Percentiles rank a stretch among this genome's conserved stretches.
phyloP scores from a whole-genome alignment of 2,329 filamentous ascomycete genomes.

The Aureobasidium melanogenum region DNA sequence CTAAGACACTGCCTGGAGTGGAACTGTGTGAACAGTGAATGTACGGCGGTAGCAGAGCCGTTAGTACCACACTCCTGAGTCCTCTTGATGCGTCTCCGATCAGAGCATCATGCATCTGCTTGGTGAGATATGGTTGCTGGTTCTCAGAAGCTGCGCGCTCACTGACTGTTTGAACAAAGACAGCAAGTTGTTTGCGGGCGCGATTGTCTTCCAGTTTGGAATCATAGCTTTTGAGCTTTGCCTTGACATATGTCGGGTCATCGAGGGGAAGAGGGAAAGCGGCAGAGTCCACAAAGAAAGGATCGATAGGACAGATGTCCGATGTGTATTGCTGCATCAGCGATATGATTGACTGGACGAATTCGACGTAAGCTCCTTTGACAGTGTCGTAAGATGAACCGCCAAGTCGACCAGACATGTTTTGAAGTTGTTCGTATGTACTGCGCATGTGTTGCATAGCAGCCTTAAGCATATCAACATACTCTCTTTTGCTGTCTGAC shows the following conservation, averaged over 20 bases:
- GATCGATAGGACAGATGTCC: constrained; percentile 47
- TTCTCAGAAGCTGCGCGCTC: constrained; percentile 50
- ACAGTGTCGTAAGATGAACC: constrained; percentile 17
- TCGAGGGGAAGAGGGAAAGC: constrained; percentile 51
- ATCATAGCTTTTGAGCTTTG: constrained; percentile 50
- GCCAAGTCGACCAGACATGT: neutral
- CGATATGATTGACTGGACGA: constrained; percentile 52
- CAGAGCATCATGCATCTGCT: constrained; percentile 46
- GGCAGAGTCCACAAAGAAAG: constrained; percentile 52
- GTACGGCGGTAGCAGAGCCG: constrained; percentile 49
- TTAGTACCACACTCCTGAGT: constrained; percentile 44
- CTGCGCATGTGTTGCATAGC: constrained; percentile 53
- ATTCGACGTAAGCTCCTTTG: constrained; percentile 49
- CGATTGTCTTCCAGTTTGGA: constrained; percentile 41
- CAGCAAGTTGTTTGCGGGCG: constrained; percentile 45
- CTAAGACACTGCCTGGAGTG: constrained; percentile 42
- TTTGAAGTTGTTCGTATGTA: constrained; percentile 48
- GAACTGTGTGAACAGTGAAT: constrained; percentile 40
- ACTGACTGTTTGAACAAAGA: constrained; percentile 51
- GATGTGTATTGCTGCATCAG: constrained; percentile 53
- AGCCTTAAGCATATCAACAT: constrained; percentile 43
- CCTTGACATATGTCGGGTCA: constrained; percentile 56
- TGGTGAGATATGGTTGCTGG: constrained; percentile 48
- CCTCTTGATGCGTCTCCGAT: constrained; percentile 18
- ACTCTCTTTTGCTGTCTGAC: constrained; percentile 36